A percentile compares a stretch with the other conserved stretches of the same genome.
These are phyloP conservation scores for Chrysosporium keratinophilum DNA, from an alignment of 2,329 filamentous ascomycete genomes.

Conservation along the genomic window DNA sequence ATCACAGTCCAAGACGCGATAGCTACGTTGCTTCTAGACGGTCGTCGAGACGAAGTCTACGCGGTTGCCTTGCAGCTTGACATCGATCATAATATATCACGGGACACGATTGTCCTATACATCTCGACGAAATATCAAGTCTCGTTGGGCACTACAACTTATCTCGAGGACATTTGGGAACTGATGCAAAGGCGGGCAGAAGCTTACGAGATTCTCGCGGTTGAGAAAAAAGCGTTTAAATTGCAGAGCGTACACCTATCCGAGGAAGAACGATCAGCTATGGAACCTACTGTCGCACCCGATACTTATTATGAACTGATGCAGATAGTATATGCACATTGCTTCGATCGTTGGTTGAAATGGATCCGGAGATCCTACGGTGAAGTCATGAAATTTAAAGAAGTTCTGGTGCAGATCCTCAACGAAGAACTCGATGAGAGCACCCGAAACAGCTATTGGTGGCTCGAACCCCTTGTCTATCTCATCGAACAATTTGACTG, in stretches of 20 bases:
- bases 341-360: conserved; percentile 5
- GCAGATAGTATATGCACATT: conserved; percentile 1
- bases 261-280: not conserved
- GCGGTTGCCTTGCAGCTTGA: conserved; percentile 1
- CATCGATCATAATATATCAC: not conserved
- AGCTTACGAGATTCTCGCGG: not conserved
- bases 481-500: conserved; percentile 8
- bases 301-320: not conserved
- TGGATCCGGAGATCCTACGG: not conserved
- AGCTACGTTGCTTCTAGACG: conserved; percentile 3
- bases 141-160: not conserved
- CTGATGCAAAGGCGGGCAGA: not conserved
- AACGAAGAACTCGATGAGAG: not conserved
- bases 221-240: not conserved
- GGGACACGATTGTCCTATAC: not conserved
- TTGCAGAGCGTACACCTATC: no score
- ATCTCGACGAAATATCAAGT: conserved; percentile 4
- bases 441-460: not conserved
- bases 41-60: conserved; percentile 1
- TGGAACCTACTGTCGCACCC: not conserved
- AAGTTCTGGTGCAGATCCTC: not conserved
- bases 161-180: not conserved
- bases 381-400: conserved; percentile 2
- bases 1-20: conserved; percentile 1
- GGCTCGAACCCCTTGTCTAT: conserved; percentile 1